Evolutionary conservation across 2,329 filamentous ascomycete genomes (phyloP).

Genomic region (Fusarium nematophilum): DNA sequence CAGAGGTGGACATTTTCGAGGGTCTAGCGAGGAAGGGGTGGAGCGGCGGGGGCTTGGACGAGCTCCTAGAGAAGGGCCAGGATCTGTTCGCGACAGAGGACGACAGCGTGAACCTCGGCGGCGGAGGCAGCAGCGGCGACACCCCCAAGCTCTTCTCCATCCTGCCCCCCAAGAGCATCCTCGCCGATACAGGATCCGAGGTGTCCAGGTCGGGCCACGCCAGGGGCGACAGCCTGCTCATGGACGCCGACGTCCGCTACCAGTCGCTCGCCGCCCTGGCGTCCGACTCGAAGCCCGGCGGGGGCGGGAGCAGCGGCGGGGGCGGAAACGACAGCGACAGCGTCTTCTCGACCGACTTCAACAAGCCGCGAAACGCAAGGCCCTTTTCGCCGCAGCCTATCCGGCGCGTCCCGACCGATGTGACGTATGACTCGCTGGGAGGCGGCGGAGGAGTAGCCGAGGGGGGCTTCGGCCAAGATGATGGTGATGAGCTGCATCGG

Average conservation of each 20-base stretch:
- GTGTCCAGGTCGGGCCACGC: slow-evolving; percentile 51
- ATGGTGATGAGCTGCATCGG: slow-evolving; percentile 28
- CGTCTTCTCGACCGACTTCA: slow-evolving; percentile 65
- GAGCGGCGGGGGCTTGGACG: slow-evolving; percentile 74
- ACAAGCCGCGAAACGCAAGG: slow-evolving; percentile 63
- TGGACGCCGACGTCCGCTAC: slow-evolving; percentile 62
- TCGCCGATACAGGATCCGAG: slow-evolving; percentile 62
- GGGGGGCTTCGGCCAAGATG: slow-evolving; percentile 26
- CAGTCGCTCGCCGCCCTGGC: slow-evolving; percentile 67
- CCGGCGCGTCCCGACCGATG: slow-evolving; percentile 54
- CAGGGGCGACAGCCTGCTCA: slow-evolving; percentile 66
- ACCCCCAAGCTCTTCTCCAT: slow-evolving; percentile 70
- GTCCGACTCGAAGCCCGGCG: slow-evolving; percentile 38
- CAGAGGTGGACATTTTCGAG: slow-evolving; percentile 78
- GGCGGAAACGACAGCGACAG: slow-evolving; percentile 61
- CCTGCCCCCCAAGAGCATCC: slow-evolving; percentile 71
- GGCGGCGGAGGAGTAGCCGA: slow-evolving; percentile 32
- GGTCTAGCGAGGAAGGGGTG: slow-evolving; percentile 74
- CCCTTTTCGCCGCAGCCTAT: slow-evolving; percentile 71
- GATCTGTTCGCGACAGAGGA: slow-evolving; percentile 67
- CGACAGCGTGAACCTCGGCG: slow-evolving; percentile 47
- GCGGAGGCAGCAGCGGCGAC: slow-evolving; percentile 47
- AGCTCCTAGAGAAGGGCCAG: slow-evolving; percentile 71
- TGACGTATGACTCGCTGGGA: slow-evolving; percentile 54
- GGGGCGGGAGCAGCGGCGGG: slow-evolving; percentile 35